A percentile compares a stretch with the other conserved stretches of the same genome.
phyloP scores from a whole-genome alignment of 2,329 filamentous ascomycete species.

The Metarhizium brunneum region DNA sequence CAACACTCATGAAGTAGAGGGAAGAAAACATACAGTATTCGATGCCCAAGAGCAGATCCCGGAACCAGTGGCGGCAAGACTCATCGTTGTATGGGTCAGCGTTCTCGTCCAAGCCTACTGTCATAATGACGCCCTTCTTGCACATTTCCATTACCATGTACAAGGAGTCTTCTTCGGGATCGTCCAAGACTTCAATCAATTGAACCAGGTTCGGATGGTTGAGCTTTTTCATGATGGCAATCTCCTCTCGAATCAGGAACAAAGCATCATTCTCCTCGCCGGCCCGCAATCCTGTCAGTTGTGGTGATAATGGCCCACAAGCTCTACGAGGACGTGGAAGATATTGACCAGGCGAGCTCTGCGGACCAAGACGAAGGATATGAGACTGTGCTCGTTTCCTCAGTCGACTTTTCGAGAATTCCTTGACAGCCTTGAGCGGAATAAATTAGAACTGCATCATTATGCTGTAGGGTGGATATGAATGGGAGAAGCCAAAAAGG shows the following conservation, averaged over 20 bases:
- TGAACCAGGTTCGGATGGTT: conserved; percentile 91
- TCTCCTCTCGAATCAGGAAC: conserved; percentile 86
- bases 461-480: neutral
- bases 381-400: conserved; percentile 86
- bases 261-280: conserved; percentile 62
- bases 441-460: neutral
- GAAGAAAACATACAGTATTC: conserved; percentile 69
- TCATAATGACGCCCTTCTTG: conserved; percentile 96
- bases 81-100: conserved; percentile 78
- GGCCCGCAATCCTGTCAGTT: conserved; percentile 20
- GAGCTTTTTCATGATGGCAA: conserved; percentile 98
- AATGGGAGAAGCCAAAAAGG: neutral
- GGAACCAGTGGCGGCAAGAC: conserved; percentile 81
- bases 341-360: conserved; percentile 21
- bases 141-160: conserved; percentile 99
- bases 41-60: conserved; percentile 87
- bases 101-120: conserved; percentile 76
- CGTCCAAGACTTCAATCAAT: conserved; percentile 88
- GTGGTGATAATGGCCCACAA: conserved; percentile 14
- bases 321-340: conserved; percentile 10
- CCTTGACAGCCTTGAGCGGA: conserved; percentile 73
- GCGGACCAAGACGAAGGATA: conserved; percentile 52
- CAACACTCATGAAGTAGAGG: neutral
- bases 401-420: conserved; percentile 89
- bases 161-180: conserved; percentile 87